Conservation (phyloP, 805 yeast species). For the Candida wancherniae region DNA sequence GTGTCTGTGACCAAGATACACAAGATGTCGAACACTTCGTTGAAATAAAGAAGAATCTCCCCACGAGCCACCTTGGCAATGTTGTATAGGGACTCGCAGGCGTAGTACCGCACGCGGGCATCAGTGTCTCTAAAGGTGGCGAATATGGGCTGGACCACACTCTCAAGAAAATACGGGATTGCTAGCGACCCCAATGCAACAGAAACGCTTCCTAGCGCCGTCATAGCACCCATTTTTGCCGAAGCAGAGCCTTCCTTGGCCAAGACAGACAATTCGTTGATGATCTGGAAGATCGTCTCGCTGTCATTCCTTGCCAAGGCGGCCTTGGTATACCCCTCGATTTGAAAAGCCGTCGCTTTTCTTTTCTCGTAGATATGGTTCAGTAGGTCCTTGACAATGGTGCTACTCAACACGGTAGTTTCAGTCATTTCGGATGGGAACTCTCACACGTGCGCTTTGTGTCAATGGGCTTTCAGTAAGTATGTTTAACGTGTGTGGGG, state of each 20-base stretch:
- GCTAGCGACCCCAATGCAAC: slow-evolving; percentile 85
- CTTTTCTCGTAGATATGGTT: slow-evolving; percentile 44
- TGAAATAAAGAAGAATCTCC: slow-evolving; percentile 84
- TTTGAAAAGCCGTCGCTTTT: slow-evolving; percentile 50
- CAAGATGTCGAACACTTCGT: slow-evolving; percentile 89
- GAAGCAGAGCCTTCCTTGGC: slow-evolving; percentile 68
- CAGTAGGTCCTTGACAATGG: slow-evolving; percentile 39
- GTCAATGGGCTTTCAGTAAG: neutral
- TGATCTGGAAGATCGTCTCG: slow-evolving; percentile 55
- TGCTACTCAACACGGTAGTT: slow-evolving; percentile 27
- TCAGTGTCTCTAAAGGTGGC: slow-evolving; percentile 97
- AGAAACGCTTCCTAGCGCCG: slow-evolving; percentile 93
- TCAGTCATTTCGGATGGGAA: slow-evolving; percentile 15
- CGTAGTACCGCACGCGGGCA: slow-evolving; percentile 93
- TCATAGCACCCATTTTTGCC: slow-evolving; percentile 85
- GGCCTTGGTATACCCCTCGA: slow-evolving; percentile 73
- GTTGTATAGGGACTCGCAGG: slow-evolving; percentile 92
- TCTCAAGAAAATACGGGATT: slow-evolving; percentile 76
- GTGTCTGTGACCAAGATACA: slow-evolving; percentile 87
- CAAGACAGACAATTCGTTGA: slow-evolving; percentile 76
- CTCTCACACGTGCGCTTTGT: neutral
- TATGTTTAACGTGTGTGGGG: too few species aligned
- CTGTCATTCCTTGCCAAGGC: slow-evolving; percentile 57
- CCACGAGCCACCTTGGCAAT: slow-evolving; percentile 97
- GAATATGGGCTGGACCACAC: slow-evolving; percentile 85